phyloP scores from a whole-genome alignment of 139 green algal species.

The Tetraselmis chui region DNA sequence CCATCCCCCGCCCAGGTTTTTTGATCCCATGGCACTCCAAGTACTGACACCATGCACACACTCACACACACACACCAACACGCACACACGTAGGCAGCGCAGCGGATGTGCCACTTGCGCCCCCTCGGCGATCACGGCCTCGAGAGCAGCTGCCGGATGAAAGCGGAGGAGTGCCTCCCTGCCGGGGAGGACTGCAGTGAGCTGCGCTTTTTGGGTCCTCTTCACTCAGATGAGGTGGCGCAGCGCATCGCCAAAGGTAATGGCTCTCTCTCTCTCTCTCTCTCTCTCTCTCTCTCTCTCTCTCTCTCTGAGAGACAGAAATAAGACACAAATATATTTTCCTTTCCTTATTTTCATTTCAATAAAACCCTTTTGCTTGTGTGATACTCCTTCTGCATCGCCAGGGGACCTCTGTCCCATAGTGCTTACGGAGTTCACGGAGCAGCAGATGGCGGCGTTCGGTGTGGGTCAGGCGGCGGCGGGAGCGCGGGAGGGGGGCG shows the following conservation, averaged over 20 bases:
- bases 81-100: too few relatives aligned
- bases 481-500: too few relatives aligned
- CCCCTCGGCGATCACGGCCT: constrained; percentile 45
- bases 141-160: constrained; percentile 41
- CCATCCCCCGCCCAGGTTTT: too few relatives aligned
- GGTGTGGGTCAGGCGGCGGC: not conserved
- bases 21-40: too few relatives aligned
- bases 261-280: not conserved
- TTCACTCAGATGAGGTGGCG: constrained; percentile 44
- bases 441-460: not conserved
- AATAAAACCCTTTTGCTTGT: not conserved
- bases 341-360: not conserved
- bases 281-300: too few relatives aligned
- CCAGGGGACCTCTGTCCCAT: constrained; percentile 51
- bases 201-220: constrained; percentile 70
- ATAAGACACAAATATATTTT: too few relatives aligned
- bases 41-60: too few relatives aligned
- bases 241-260: constrained; percentile 56
- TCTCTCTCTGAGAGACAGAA: too few relatives aligned
- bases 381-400: not conserved
- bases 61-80: too few relatives aligned
- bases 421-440: constrained; percentile 30
- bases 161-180: constrained; percentile 44
- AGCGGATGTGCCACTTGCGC: constrained; percentile 41
- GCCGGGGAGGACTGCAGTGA: constrained; percentile 11